Evolutionary conservation across 495 filamentous ascomycete species (phyloP), one percentile per base, ranked within the genome.

Genomic region (Daldinia caldariorum): DNA sequence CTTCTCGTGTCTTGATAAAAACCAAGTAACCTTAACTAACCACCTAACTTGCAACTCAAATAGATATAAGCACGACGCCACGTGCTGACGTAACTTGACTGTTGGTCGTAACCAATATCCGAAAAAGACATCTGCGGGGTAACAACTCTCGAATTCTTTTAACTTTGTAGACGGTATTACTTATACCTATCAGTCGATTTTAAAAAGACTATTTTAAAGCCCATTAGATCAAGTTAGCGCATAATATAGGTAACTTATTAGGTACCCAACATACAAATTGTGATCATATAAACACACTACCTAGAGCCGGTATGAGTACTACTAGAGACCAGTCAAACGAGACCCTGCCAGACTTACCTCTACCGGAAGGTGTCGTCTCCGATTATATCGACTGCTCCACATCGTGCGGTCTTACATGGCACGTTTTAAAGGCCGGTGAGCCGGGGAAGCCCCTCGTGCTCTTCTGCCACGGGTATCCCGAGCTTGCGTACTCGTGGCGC

Each of bases 401-500:
- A 37, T 79, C 77, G 7, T 75, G 74, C 58, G 83, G 83, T 62
- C 82, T 91, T 31, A 86, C 76, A 22, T 89, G 85, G 78, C 89
- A 92, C 79, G 74, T 89, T 61, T 80, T 91, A 32, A 84, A 86
- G 71, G 80, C 87, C 16, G 87, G 87, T 29, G 58, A 73, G 14
- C 76, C 77, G 34, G 78, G 77, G 13, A 84, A 80, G 16, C 89
- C 88, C 0, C 83, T 91, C 50, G 77, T 92, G 34, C 76, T 91
- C 18, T 85, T 89, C 66, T 82, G 87, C 58, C 89, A 90, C 74
- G 89, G 89, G 20, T 91, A 85, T 68, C 89, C 89, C 7, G 89
- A 91, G 70, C 82, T 91, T 18, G 88, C 89, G 50, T 91, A 84
- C 76, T 90, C 89, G 35, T 91, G 89, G 89, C 87, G 89, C 60